Base-by-base conservation (phyloP, 257 asterid genomes). In the Ligustrum vulgare region DNA sequence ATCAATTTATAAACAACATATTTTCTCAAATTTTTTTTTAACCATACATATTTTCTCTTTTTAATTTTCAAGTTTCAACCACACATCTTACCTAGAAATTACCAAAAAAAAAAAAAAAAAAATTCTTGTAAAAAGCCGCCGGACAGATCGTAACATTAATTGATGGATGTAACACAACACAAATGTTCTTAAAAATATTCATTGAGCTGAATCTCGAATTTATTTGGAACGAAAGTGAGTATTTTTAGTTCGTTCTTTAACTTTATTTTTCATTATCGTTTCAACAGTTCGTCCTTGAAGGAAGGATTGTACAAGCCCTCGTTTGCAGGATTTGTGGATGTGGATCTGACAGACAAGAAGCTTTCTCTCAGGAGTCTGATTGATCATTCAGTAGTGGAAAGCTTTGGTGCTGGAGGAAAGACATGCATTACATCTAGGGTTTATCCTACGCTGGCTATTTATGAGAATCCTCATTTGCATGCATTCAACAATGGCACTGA, bases 321-420 rank as follows among this genome's bases (percentile, higher is more conserved):
- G 20, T 85, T 79, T 51, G 89, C 83, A 3, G 89, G 89, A 35
- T 78, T 69, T 54, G 76, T 85, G 8, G 77, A 85, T 63, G 77
- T 78, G 1, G 80, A 80, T 51, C 39, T 85, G 43, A 13, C 71
- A 18, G 68, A 75, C 32, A 85, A 80, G 78, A 80, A 41, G 76
- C 78, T 85, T 10, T 77, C 74, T 39, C 83, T 84, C 0, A 82
- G 84, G 62, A 84, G 73, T 72, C 72, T 81, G 88, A 82, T 85
- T 71, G 87, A 85, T 78, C 79, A 85, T 33, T 85, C 89, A 0
- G 89, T 85, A 41, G 82, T 85, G 5, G 89, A 85, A 72, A 82
- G 89, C 37, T 85, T 80, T 72, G 89, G 85, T 4, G 79, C 51
- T 2, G 83, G 82, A 72, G 89, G 89, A 70, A 82, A 77, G 54